Evolutionary conservation across 768 basidiomycete species (phyloP).

Genomic region (Podaxis sp.): DNA sequence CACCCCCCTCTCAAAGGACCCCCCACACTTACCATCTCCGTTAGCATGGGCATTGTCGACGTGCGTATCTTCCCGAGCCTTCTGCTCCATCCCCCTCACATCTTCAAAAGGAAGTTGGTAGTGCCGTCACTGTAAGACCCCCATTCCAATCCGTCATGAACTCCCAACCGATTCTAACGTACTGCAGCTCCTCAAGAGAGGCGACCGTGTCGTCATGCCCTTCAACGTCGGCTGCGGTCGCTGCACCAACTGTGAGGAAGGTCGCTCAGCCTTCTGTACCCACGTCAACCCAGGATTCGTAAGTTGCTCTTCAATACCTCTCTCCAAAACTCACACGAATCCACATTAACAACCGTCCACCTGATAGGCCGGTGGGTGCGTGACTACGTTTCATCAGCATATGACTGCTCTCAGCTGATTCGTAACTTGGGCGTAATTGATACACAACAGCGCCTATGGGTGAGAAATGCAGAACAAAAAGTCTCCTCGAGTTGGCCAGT

Average conservation of each 20-base stretch:
- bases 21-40: neutral
- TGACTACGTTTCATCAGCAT: neutral
- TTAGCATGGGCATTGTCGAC: slow-evolving; percentile 48
- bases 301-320: slow-evolving; percentile 17
- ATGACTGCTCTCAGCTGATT: neutral
- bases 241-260: slow-evolving; percentile 52
- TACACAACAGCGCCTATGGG: slow-evolving; percentile 39
- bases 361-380: slow-evolving; percentile 42
- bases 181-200: slow-evolving; percentile 42
- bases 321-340: neutral
- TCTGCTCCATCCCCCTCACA: neutral
- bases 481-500: neutral
- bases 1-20: neutral
- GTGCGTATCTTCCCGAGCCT: slow-evolving; percentile 17
- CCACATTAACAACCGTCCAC: neutral
- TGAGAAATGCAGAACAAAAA: slow-evolving; percentile 18
- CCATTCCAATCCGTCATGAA: neutral
- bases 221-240: slow-evolving; percentile 58
- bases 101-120: slow-evolving; percentile 33
- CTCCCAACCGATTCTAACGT: neutral
- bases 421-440: neutral
- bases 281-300: slow-evolving; percentile 56
- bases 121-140: slow-evolving; percentile 35
- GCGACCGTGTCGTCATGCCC: slow-evolving; percentile 57
- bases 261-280: slow-evolving; percentile 51